Conservation (phyloP, 345 rosid species). For the Gossypium longicalyx region DNA sequence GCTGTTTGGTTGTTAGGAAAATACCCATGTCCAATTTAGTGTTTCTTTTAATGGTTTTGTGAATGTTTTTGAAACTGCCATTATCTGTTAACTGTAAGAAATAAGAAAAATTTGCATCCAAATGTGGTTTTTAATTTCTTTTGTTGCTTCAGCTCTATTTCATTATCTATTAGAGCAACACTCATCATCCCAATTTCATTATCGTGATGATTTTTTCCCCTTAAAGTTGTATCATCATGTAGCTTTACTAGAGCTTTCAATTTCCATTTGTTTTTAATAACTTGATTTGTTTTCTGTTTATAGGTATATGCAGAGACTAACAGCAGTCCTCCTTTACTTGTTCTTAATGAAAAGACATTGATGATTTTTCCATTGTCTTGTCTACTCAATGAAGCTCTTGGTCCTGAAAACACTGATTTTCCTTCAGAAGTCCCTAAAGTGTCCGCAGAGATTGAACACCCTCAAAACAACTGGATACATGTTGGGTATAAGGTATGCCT, state of each 20-base stretch:
- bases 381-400: slow-evolving; percentile 41
- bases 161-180: not conserved
- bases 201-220: not conserved
- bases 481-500: slow-evolving; percentile 63
- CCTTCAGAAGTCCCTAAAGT: slow-evolving; percentile 38
- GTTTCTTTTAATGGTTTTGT: not conserved
- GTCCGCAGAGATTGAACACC: slow-evolving; percentile 38
- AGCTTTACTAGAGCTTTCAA: not conserved
- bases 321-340: slow-evolving; percentile 58
- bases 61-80: not conserved
- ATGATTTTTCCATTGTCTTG: slow-evolving; percentile 46
- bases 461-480: slow-evolving; percentile 66
- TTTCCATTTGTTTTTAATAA: slow-evolving; percentile 1
- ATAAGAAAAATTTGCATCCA: not conserved
- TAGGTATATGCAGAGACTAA: slow-evolving; percentile 45
- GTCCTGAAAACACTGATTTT: slow-evolving; percentile 33
- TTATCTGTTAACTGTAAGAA: not conserved
- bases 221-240: not conserved
- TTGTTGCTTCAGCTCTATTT: not conserved
- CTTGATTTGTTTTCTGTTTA: slow-evolving; percentile 11
- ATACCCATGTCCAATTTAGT: not conserved
- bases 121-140: not conserved
- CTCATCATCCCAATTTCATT: not conserved
- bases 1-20: not conserved
- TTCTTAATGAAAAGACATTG: slow-evolving; percentile 53